Evolutionary conservation across 1,284 basidiomycete species (phyloP).

Genomic region (Taiwanofungus camphoratus): DNA sequence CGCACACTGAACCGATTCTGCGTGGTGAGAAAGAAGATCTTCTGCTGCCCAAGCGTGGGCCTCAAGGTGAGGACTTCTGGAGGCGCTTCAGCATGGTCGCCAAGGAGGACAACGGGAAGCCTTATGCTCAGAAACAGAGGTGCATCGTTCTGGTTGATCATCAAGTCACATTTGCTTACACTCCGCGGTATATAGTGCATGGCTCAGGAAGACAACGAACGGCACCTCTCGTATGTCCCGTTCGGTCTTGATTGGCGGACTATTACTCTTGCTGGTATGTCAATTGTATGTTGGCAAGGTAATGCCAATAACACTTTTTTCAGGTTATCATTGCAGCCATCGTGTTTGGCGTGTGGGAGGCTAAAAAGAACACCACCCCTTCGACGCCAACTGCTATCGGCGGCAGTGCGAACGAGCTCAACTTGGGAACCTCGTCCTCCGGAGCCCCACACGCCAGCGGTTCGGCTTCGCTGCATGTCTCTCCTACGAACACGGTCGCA

Average conservation of each 20-base stretch:
- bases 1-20: conserved; percentile 48
- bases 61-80: conserved; percentile 78
- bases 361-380: conserved; percentile 42
- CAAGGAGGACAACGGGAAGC: conserved; percentile 50
- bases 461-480: conserved; percentile 27
- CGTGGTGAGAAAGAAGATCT: conserved; percentile 64
- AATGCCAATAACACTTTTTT: background rate
- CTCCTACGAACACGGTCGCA: conserved; percentile 47
- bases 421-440: conserved; percentile 15
- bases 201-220: conserved; percentile 59
- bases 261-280: conserved; percentile 51
- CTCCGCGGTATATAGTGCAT: conserved; percentile 40
- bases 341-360: conserved; percentile 54
- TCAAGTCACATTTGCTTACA: background rate
- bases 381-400: conserved; percentile 57
- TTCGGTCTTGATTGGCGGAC: conserved; percentile 64
- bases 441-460: conserved; percentile 11
- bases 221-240: conserved; percentile 47
- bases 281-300: background rate
- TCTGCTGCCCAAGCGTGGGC: conserved; percentile 53
- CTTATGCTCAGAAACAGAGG: conserved; percentile 44
- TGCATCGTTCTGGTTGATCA: conserved; percentile 20
- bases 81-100: conserved; percentile 78
- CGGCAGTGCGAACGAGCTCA: conserved; percentile 52
- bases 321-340: conserved; percentile 48